A percentile compares a stretch with the other conserved stretches of the same genome.
Conservation (phyloP, 2,329 filamentous ascomycete genomes). For the Ambrosiella beaveri region DNA sequence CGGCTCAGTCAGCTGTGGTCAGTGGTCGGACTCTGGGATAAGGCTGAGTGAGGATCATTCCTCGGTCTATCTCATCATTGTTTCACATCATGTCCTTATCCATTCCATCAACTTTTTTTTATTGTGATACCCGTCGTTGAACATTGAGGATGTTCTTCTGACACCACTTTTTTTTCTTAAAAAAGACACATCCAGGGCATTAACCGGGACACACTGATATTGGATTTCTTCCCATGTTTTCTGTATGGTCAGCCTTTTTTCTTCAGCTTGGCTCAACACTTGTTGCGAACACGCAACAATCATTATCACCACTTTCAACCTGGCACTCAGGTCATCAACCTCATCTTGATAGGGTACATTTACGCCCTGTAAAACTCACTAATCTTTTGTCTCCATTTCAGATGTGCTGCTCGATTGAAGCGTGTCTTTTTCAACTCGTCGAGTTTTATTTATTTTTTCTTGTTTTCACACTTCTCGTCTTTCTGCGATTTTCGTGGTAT, state of each 20-base stretch:
- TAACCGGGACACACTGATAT: too few species aligned
- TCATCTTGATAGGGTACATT: background rate
- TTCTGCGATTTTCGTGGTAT: background rate
- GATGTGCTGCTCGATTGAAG: background rate
- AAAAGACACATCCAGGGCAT: slow-evolving; percentile 8
- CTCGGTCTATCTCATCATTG: slow-evolving; percentile 14
- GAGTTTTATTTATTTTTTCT: slow-evolving; percentile 13
- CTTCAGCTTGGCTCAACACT: too few species aligned
- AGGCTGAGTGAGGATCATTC: slow-evolving; percentile 13
- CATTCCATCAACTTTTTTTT: slow-evolving; percentile 6
- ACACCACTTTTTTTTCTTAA: slow-evolving; percentile 9
- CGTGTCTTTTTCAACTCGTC: background rate
- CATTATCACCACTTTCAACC: too few species aligned
- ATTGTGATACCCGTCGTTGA: slow-evolving; percentile 12
- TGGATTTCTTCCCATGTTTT: too few species aligned
- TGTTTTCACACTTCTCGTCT: slow-evolving; percentile 1
- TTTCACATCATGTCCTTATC: slow-evolving; percentile 12
- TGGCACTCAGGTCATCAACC: background rate
- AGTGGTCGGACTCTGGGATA: slow-evolving; percentile 35
- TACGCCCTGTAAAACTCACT: background rate
- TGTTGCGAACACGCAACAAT: too few species aligned
- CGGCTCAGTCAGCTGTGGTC: slow-evolving; percentile 31
- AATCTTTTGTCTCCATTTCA: background rate
- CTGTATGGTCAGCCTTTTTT: background rate
- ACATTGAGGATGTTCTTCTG: slow-evolving; percentile 2